phyloP scores from a whole-genome alignment of 2,329 filamentous ascomycete genomes.

The Lachnellula arida region DNA sequence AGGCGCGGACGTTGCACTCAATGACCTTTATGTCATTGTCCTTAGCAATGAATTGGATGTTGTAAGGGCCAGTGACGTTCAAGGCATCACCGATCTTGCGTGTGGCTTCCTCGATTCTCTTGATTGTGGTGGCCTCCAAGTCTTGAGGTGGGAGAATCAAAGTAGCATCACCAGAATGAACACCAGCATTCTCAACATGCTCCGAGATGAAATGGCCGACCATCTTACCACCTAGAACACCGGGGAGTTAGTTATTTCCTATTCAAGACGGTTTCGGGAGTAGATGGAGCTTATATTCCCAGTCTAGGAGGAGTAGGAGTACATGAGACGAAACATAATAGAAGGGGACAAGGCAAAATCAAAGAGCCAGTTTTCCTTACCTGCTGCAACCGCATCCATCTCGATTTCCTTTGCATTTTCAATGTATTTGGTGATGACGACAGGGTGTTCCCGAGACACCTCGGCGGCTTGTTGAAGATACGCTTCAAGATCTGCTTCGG shows the following conservation, averaged over 20 bases:
- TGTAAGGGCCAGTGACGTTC: slow-evolving; percentile 94
- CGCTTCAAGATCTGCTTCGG: slow-evolving; percentile 81
- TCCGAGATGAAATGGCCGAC: slow-evolving; percentile 97
- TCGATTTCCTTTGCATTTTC: slow-evolving; percentile 99
- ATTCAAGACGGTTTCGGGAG: too few species aligned
- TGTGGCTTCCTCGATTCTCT: slow-evolving; percentile 89
- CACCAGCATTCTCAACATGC: slow-evolving; percentile 97
- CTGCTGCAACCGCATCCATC: slow-evolving; percentile 86
- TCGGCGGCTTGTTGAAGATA: slow-evolving; percentile 89
- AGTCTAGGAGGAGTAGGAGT: too few species aligned
- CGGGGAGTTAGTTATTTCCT: too few species aligned
- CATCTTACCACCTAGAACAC: slow-evolving; percentile 43
- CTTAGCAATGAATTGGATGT: slow-evolving; percentile 99
- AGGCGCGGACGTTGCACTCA: slow-evolving; percentile 96
- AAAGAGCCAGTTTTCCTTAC: too few species aligned
- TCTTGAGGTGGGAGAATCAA: slow-evolving; percentile 94
- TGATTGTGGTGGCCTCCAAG: slow-evolving; percentile 80
- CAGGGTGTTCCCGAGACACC: slow-evolving; percentile 90
- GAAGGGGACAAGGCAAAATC: too few species aligned
- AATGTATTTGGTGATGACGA: slow-evolving; percentile 99
- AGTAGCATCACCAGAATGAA: slow-evolving; percentile 96
- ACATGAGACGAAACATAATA: too few species aligned
- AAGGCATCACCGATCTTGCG: slow-evolving; percentile 90
- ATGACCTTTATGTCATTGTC: slow-evolving; percentile 99
- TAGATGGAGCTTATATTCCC: too few species aligned